These are phyloP conservation scores for Chalciporus sphaerocephalus DNA, from an alignment of 768 basidiomycete genomes.

Conservation along the genomic window DNA sequence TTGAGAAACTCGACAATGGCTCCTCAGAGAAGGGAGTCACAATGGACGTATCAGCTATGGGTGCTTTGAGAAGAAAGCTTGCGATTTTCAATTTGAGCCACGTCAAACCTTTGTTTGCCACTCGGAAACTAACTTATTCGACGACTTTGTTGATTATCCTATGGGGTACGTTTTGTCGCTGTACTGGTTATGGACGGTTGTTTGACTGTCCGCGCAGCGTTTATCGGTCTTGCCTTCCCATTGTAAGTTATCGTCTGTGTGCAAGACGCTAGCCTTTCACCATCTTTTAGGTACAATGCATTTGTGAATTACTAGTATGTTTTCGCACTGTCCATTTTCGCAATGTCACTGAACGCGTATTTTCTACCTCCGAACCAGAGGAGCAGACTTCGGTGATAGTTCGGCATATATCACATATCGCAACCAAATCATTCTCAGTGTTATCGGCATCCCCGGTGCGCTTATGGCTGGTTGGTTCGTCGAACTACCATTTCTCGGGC, in stretches of 20 bases:
- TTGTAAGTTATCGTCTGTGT: slow-evolving; percentile 36
- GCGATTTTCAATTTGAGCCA: slow-evolving; percentile 38
- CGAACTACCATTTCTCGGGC: slow-evolving; percentile 47
- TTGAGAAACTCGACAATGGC: slow-evolving; percentile 10
- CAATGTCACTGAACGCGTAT: not conserved
- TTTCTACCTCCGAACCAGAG: slow-evolving; percentile 56
- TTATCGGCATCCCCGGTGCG: slow-evolving; percentile 55
- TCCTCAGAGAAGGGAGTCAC: slow-evolving; percentile 10
- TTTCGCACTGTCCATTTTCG: not conserved
- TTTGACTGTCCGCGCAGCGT: slow-evolving; percentile 35
- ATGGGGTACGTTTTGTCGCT: slow-evolving; percentile 38
- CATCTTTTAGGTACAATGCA: slow-evolving; percentile 41
- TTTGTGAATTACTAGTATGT: slow-evolving; percentile 51
- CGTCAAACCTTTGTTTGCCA: slow-evolving; percentile 47
- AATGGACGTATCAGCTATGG: slow-evolving; percentile 35
- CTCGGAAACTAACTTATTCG: slow-evolving; percentile 46
- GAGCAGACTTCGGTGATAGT: slow-evolving; percentile 65
- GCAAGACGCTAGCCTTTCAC: not conserved
- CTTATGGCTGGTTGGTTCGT: slow-evolving; percentile 52
- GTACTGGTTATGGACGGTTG: not conserved
- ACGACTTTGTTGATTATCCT: slow-evolving; percentile 47
- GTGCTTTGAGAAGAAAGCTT: slow-evolving; percentile 39
- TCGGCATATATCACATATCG: slow-evolving; percentile 71
- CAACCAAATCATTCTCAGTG: slow-evolving; percentile 58
- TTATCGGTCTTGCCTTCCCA: slow-evolving; percentile 76